phyloP scores from a whole-genome alignment of 495 filamentous ascomycete species.

The Hyaloscypha bicolor region DNA sequence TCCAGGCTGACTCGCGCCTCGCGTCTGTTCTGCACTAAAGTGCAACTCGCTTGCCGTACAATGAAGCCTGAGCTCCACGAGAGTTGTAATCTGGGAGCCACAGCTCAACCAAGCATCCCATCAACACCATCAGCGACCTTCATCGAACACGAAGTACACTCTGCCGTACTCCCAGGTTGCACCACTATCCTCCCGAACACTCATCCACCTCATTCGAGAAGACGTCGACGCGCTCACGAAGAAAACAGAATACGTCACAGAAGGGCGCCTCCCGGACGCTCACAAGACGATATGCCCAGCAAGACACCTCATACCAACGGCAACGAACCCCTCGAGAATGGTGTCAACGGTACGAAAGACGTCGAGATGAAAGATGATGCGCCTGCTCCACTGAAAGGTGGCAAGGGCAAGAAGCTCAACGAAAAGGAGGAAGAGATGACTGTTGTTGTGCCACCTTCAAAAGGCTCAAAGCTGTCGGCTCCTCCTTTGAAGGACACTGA shows the following conservation, averaged over 20 bases:
- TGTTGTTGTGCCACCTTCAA: slow-evolving; percentile 80
- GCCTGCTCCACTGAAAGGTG: slow-evolving; percentile 52
- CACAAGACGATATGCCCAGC: slow-evolving; percentile 49
- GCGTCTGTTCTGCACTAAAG: slow-evolving; percentile 1
- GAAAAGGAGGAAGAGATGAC: slow-evolving; percentile 77
- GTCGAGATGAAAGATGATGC: slow-evolving; percentile 82
- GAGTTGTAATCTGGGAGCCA: slow-evolving; percentile 1
- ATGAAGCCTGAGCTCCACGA: neutral
- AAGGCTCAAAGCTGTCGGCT: slow-evolving; percentile 66
- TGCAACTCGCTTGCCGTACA: slow-evolving; percentile 1
- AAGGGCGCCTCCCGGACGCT: slow-evolving; percentile 22
- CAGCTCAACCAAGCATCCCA: slow-evolving; percentile 21
- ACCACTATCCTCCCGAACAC: neutral
- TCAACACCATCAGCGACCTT: slow-evolving; percentile 11
- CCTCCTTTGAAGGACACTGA: slow-evolving; percentile 62
- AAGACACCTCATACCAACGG: slow-evolving; percentile 75
- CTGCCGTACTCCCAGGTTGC: neutral
- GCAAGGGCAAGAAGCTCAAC: slow-evolving; percentile 67
- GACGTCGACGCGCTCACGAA: slow-evolving; percentile 22
- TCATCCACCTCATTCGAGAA: neutral
- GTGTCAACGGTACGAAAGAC: slow-evolving; percentile 75
- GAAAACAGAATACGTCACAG: slow-evolving; percentile 2
- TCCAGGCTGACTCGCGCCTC: neutral
- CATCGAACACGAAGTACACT: neutral
- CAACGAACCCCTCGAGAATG: slow-evolving; percentile 72